Conservation (phyloP, 495 filamentous ascomycete genomes). For the Lasiosphaeriaceae sp. region DNA sequence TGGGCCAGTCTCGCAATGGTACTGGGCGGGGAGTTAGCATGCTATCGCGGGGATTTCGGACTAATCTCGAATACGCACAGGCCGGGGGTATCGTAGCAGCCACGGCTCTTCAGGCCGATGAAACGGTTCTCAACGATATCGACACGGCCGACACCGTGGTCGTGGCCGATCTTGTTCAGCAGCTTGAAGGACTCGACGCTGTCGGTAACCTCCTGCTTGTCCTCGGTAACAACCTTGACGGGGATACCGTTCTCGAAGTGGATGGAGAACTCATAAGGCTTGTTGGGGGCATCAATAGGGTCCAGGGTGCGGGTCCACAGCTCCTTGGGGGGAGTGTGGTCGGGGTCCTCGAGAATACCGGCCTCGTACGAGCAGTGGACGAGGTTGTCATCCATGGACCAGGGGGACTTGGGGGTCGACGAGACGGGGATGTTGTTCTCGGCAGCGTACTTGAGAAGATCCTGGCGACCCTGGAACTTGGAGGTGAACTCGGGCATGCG, state of each 20-base stretch:
- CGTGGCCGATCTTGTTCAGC: conserved; percentile 72
- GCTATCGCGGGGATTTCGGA: conserved; percentile 30
- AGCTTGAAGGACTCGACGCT: conserved; percentile 75
- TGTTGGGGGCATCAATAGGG: conserved; percentile 70
- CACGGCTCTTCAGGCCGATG: conserved; percentile 69
- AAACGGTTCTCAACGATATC: conserved; percentile 75
- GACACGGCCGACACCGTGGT: conserved; percentile 78
- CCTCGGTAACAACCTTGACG: conserved; percentile 53
- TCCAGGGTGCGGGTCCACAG: conserved; percentile 85
- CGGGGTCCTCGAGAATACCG: conserved; percentile 69
- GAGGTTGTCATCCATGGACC: conserved; percentile 84
- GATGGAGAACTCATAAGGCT: conserved; percentile 72
- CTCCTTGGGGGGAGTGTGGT: conserved; percentile 63
- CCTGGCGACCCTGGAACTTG: conserved; percentile 76
- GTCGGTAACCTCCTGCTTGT: conserved; percentile 63
- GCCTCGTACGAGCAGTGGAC: conserved; percentile 91
- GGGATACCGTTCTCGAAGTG: conserved; percentile 85
- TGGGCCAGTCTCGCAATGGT: conserved; percentile 75
- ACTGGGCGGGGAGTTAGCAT: conserved; percentile 41
- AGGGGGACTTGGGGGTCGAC: conserved; percentile 78
- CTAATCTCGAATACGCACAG: background rate
- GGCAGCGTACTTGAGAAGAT: conserved; percentile 82
- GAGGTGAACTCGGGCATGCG: conserved; percentile 78
- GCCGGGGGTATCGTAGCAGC: conserved; percentile 80
- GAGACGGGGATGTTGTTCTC: conserved; percentile 78